A percentile compares a stretch with the other conserved stretches of the same genome.
Conservation (phyloP, 352 stramenopile genomes). For the Lagenidium giganteum region DNA sequence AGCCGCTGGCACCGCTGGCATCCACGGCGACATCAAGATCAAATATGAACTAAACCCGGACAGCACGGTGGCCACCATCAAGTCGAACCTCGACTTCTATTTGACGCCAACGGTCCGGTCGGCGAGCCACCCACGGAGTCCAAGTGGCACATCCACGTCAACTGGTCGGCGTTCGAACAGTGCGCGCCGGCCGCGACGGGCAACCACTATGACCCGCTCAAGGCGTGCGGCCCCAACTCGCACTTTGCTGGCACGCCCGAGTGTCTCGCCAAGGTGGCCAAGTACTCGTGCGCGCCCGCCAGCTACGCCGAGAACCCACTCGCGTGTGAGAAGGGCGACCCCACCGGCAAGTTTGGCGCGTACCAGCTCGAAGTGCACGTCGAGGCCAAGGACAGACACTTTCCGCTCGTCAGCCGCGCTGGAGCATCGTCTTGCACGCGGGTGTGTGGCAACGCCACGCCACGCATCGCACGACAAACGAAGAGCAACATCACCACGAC, state of each 20-base stretch:
- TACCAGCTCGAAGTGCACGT: conserved; percentile 5
- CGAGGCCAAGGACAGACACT: conserved; percentile 3
- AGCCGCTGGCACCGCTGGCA: no score
- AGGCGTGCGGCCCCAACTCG: conserved; percentile 16
- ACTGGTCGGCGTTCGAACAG: conserved; percentile 14
- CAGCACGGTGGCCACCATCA: no score
- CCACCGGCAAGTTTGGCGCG: conserved; percentile 19
- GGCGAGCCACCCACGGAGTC: no score
- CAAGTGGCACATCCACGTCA: conserved; percentile 17
- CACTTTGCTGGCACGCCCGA: conserved; percentile 8
- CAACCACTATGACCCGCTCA: conserved; percentile 21
- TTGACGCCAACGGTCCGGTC: no score
- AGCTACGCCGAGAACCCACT: conserved; percentile 2
- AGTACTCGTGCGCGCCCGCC: conserved; percentile 13
- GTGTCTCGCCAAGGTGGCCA: neutral
- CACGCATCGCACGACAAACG: no score
- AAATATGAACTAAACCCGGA: no score
- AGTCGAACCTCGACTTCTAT: no score
- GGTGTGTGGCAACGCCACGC: conserved; percentile 11
- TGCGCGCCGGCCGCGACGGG: conserved; percentile 10
- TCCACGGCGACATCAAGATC: no score
- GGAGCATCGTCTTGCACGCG: conserved; percentile 20
- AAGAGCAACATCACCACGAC: no score
- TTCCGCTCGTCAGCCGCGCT: neutral
- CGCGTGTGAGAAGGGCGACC: conserved; percentile 16